Evolutionary conservation across 257 asterid genomes (phyloP).

Genomic region (Osmanthus fragrans): DNA sequence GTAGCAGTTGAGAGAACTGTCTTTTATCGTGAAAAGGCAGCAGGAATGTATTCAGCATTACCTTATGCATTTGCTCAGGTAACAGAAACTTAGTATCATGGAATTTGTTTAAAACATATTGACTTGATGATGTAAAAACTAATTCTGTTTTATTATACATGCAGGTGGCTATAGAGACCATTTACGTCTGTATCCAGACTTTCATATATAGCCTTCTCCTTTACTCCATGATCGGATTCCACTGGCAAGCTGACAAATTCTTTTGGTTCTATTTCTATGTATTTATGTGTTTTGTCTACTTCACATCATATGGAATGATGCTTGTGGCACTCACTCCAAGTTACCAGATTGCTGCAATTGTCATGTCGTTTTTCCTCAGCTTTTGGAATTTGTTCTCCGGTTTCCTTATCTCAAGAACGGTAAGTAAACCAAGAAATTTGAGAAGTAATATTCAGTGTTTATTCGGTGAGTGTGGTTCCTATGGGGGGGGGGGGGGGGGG

Average conservation of each 20-base stretch:
- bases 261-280: slow-evolving; percentile 74
- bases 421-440: slow-evolving; percentile 29
- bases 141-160: slow-evolving; percentile 1
- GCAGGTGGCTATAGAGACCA: slow-evolving; percentile 72
- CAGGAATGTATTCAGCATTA: slow-evolving; percentile 78
- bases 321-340: slow-evolving; percentile 81
- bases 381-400: slow-evolving; percentile 89
- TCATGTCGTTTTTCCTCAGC: slow-evolving; percentile 88
- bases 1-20: slow-evolving; percentile 82
- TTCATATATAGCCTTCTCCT: slow-evolving; percentile 68
- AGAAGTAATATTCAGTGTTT: neutral
- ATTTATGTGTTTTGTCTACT: slow-evolving; percentile 76
- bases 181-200: slow-evolving; percentile 59
- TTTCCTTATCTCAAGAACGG: slow-evolving; percentile 71
- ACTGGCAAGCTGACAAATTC: slow-evolving; percentile 54
- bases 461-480: neutral
- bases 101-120: neutral
- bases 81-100: neutral
- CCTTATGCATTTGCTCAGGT: slow-evolving; percentile 85
- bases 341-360: slow-evolving; percentile 73
- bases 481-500: too few species aligned
- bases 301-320: slow-evolving; percentile 86
- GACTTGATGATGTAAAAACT: neutral
- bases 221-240: slow-evolving; percentile 84
- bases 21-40: slow-evolving; percentile 83